Evolutionary conservation across 108 stramenopile genomes (phyloP).

Genomic region (Skeletonema costatum): DNA sequence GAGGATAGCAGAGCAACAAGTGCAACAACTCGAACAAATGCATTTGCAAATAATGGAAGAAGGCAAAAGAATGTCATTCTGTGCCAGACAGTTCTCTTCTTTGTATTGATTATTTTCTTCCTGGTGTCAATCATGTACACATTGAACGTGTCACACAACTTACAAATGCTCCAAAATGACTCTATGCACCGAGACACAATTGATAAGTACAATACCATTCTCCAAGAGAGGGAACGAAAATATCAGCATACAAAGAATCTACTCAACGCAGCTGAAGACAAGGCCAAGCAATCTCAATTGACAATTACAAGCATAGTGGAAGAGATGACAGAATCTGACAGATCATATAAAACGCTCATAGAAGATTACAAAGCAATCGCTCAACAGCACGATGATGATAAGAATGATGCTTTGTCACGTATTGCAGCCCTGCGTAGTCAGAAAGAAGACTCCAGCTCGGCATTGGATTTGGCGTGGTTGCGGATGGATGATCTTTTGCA

Average conservation of each 20-base stretch:
- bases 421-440: conserved; percentile 40
- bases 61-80: neutral
- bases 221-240: neutral
- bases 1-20: neutral
- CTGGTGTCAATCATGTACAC: neutral
- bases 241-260: neutral
- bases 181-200: neutral
- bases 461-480: conserved; percentile 31
- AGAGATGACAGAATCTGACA: neutral
- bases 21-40: neutral
- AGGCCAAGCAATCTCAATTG: conserved; percentile 11
- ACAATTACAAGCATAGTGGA: neutral
- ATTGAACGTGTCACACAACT: neutral
- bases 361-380: conserved; percentile 17
- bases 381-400: conserved; percentile 27
- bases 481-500: conserved; percentile 33
- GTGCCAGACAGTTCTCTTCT: neutral
- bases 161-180: neutral
- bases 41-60: neutral
- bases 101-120: neutral
- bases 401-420: conserved; percentile 25
- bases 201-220: neutral
- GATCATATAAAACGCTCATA: conserved; percentile 5
- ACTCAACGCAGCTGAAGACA: neutral
- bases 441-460: conserved; percentile 14